Evolutionary conservation across 495 filamentous ascomycete genomes (phyloP), one percentile per base, ranked within the genome.

Genomic region (Extremus antarcticus): DNA sequence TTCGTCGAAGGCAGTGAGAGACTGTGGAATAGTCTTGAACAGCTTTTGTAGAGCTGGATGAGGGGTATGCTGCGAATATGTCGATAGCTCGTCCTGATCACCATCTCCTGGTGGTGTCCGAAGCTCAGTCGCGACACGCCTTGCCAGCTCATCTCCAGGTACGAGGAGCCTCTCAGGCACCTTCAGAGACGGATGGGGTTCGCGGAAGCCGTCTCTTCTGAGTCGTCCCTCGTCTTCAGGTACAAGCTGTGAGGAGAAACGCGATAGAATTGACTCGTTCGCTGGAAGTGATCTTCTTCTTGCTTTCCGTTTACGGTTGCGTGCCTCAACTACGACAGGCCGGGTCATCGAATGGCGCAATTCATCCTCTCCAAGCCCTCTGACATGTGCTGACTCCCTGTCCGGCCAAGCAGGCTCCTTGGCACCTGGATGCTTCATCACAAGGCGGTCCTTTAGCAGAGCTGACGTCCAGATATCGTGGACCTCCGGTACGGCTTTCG

Each of bases 1-100:
- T 58, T 66, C 78, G 68, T 99, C 94, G 63, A 92, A 96, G 16
- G 92, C 82, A 0, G 82, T 88, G 16, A 88, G 73, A 0, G 78
- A 75, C 1, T 68, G 73, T 17, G 70, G 64, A 20, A 97, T 76
- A 3, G 72, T 75, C 1, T 74, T 62, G 53, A 83, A 85, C 1
- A 88, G 71, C 11, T 75, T 77, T 0, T 66, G 50, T n/a, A 91
- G 69, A 15, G 80, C 79, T 0, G 79, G 75, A 63, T 87, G 84
- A 0, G 68, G 45, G 35, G 2, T 40, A 15, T 17, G 1, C 20
- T 51, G 39, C 25, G 24, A 41, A 0, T 23, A 22, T 17, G 20
- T 23, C 4, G 53, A 32, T 11, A 35, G 16, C 53, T 61, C 38
- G 19, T 22, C 47, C 3, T 50, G 21, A 15, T 25, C 46, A 55